Evolutionary conservation across 1,284 basidiomycete genomes (phyloP), one percentile per base, ranked within the genome.

Genomic region (Cutaneotrichosporon sp.): DNA sequence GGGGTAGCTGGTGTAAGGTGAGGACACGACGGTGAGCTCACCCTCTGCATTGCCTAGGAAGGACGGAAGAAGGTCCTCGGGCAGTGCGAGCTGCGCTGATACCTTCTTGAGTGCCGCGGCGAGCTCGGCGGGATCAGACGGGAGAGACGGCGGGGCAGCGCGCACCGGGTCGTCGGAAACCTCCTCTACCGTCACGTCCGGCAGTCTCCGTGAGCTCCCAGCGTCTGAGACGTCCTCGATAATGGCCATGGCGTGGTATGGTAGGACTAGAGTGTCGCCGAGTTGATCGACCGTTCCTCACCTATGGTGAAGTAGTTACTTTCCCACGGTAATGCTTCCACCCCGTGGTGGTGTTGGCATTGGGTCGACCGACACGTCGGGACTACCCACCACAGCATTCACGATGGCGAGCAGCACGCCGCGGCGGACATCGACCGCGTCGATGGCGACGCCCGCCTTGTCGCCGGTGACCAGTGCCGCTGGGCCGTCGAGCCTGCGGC

Each of bases 161-260:
- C 64, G 26, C 7, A 4, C 14, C 12, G 35, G 18, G 9, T 21
- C 59, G 35, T 68, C 65, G 8, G 65, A 57, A 22, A 65, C 34
- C 54, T 51, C 49, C 35, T 51, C 53, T 15, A 50, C 37, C 38
- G 38, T 42, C 17, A 49, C 42, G 15, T 41, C 46, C 33, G 46
- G 38, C 14, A 33, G 14, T 26, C 52, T 17, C 17, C 17, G 39
- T 18, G 4, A 10, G 3, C 14, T 9, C 4, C 22, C 22, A 12
- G 56, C 56, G 14, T 63, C 64, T 17, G 58, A 38, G 13, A 69
- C 52, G 33, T 68, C 67, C 37, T 72, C 67, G 23, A 68, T 62
- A 40, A 67, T 63, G 7, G 63, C 64, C 68, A 70, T 72, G 22
- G 4, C 60, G 36, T n/a, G 22, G 5, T 18, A 5, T 14, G 5